Conservation (phyloP, 2,329 filamentous ascomycete genomes). For the Nemania sp. region DNA sequence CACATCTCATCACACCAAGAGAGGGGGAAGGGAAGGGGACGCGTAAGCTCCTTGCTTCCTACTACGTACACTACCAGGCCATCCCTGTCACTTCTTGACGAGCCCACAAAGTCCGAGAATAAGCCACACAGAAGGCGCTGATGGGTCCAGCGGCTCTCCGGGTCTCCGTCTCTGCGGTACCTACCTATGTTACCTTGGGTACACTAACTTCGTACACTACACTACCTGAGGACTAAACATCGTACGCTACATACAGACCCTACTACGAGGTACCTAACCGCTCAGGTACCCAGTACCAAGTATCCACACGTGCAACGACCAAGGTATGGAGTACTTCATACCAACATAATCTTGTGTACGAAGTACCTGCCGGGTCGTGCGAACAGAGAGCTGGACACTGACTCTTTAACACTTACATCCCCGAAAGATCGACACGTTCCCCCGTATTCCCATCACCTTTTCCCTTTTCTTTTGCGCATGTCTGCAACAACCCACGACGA, state of each 20-base stretch:
- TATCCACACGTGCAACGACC: too few relatives aligned
- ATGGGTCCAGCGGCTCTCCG: neutral
- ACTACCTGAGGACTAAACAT: too few relatives aligned
- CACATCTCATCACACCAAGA: conserved; percentile 27
- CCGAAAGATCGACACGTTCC: neutral
- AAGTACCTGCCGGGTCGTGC: neutral
- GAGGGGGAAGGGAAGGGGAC: conserved; percentile 39
- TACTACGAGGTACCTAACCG: too few relatives aligned
- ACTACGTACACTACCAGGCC: conserved; percentile 15
- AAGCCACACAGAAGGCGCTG: conserved; percentile 28
- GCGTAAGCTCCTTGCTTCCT: conserved; percentile 41
- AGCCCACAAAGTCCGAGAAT: conserved; percentile 20
- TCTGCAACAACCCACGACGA: neutral
- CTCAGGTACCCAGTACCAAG: too few relatives aligned
- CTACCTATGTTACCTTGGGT: too few relatives aligned
- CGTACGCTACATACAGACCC: too few relatives aligned
- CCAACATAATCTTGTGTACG: neutral
- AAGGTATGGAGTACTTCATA: too few relatives aligned
- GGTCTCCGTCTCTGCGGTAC: neutral
- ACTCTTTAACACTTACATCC: neutral
- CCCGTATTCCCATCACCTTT: neutral
- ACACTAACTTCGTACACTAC: too few relatives aligned
- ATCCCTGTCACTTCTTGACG: conserved; percentile 31
- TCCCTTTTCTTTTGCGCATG: neutral
- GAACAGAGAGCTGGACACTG: neutral